Conservation (phyloP, 345 rosid genomes). For the Eucalyptus pauciflora region DNA sequence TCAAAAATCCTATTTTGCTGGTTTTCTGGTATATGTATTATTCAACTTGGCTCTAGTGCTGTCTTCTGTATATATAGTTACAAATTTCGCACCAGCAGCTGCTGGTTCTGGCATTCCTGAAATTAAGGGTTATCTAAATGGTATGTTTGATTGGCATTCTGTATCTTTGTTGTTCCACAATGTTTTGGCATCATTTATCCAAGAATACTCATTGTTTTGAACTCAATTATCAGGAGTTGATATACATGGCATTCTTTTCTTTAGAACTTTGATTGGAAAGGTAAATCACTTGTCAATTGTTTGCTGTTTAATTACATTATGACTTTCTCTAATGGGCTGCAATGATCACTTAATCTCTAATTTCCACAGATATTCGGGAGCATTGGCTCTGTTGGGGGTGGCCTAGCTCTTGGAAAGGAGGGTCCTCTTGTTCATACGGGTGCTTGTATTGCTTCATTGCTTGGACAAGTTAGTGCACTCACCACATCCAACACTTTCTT, state of each 20-base stretch:
- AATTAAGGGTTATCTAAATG: conserved; percentile 95
- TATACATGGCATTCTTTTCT: conserved; percentile 77
- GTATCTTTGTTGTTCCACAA: background rate
- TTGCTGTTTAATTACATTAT: background rate
- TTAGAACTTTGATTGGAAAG: conserved; percentile 97
- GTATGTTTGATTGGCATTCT: conserved; percentile 15
- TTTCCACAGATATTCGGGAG: conserved; percentile 81
- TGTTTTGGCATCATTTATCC: background rate
- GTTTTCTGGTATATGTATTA: conserved; percentile 62
- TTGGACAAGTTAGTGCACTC: conserved; percentile 65
- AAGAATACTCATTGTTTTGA: background rate
- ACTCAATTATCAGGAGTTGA: conserved; percentile 54
- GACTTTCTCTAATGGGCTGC: background rate
- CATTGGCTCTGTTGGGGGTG: conserved; percentile 98
- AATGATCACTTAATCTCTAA: background rate
- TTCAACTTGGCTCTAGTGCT: conserved; percentile 77
- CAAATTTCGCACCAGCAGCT: conserved; percentile 94
- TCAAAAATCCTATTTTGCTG: conserved; percentile 81
- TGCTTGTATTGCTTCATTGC: conserved; percentile 97
- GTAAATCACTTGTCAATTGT: conserved; percentile 11
- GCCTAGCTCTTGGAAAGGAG: conserved; percentile 93
- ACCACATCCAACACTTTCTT: background rate
- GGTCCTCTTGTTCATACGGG: conserved; percentile 97
- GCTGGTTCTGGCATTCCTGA: conserved; percentile 99
- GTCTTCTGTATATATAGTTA: conserved; percentile 83